phyloP scores from a whole-genome alignment of 1,139 yeast genomes.

The Diutina catenulata region DNA sequence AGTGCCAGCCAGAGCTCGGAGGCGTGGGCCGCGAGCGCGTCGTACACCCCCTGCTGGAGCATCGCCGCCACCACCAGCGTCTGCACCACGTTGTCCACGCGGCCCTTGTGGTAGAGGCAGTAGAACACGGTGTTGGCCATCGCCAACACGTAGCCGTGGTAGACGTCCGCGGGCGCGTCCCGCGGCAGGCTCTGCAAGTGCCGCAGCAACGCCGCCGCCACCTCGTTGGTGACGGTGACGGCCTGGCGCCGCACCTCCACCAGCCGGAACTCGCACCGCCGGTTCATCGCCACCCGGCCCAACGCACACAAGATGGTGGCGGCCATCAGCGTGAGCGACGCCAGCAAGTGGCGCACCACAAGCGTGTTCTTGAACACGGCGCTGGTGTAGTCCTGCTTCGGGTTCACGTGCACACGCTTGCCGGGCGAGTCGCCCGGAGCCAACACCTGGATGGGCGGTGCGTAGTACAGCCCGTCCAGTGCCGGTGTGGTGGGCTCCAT shows the following conservation, averaged over 20 bases:
- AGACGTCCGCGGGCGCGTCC: background rate
- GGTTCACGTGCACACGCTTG: constrained; percentile 21
- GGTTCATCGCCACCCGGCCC: constrained; percentile 31
- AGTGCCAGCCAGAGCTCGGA: background rate
- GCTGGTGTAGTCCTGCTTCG: constrained; percentile 16
- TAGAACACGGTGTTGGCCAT: background rate
- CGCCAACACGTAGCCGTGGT: background rate
- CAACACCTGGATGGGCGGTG: constrained; percentile 23
- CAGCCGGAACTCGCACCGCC: constrained; percentile 28
- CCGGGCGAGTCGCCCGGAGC: constrained; percentile 1
- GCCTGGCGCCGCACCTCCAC: constrained; percentile 25
- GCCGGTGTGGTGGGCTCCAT: constrained; percentile 31
- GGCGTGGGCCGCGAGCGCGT: background rate
- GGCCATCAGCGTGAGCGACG: constrained; percentile 39
- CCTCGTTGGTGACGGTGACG: constrained; percentile 26
- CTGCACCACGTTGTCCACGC: constrained; percentile 1
- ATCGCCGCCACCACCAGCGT: constrained; percentile 1
- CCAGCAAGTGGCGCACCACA: constrained; percentile 40
- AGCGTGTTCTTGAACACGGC: constrained; percentile 51
- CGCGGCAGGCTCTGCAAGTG: constrained; percentile 14
- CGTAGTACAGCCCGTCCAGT: constrained; percentile 14
- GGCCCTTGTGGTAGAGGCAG: background rate
- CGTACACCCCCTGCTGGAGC: background rate
- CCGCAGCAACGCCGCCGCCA: constrained; percentile 20
- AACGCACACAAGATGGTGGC: constrained; percentile 28